phyloP scores from a whole-genome alignment of 2,329 filamentous ascomycete species.

The Verticillium klebahnii region DNA sequence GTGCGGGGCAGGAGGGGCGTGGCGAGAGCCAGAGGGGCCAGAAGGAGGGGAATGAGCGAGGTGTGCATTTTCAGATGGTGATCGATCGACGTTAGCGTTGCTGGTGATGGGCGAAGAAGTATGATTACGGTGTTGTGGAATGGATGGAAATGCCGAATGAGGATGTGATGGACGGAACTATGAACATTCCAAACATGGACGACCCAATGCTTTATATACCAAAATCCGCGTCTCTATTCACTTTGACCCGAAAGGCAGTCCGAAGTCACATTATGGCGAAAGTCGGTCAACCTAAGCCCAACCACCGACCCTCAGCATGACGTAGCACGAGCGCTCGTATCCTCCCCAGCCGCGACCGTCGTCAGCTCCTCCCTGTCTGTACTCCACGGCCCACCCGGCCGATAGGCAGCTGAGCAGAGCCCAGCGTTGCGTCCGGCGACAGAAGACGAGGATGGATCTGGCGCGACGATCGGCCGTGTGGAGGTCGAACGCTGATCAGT shows the following conservation, averaged over 20 bases:
- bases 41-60: constrained; percentile 5
- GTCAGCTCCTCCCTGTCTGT: neutral
- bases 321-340: constrained; percentile 13
- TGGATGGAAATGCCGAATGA: neutral
- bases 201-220: neutral
- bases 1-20: constrained; percentile 3
- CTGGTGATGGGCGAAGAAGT: neutral
- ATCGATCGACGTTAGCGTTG: neutral
- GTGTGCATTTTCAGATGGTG: constrained; percentile 4
- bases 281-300: constrained; percentile 6
- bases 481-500: neutral
- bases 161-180: neutral
- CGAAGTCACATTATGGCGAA: constrained; percentile 1
- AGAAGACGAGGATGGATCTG: neutral
- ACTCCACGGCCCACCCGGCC: neutral
- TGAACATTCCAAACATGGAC: neutral
- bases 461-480: neutral
- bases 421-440: constrained; percentile 6
- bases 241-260: neutral
- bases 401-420: constrained; percentile 3
- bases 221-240: neutral
- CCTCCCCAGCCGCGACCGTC: neutral
- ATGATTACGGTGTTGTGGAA: neutral
- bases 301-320: constrained; percentile 2
- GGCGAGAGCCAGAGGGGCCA: constrained; percentile 6